phyloP scores from a whole-genome alignment of 192 early-diverging fungal species.

The Coemansia sp. region DNA sequence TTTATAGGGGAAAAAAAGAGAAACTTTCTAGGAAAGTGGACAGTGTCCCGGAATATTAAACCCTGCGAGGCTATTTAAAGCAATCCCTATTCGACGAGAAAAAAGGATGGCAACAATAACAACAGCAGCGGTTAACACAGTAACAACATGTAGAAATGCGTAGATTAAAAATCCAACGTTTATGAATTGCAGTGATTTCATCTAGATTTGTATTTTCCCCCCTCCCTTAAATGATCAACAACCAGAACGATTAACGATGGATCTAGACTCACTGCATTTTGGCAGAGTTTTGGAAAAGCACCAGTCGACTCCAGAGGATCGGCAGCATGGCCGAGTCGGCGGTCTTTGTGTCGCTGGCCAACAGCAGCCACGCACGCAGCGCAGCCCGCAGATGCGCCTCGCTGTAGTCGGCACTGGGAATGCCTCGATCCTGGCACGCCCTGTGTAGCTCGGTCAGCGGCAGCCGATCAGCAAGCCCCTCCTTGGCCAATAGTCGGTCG shows the following conservation, averaged over 20 bases:
- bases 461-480: constrained; percentile 28
- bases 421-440: constrained; percentile 53
- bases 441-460: constrained; percentile 34
- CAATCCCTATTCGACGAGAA: no score
- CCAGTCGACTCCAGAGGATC: constrained; percentile 50
- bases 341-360: constrained; percentile 4
- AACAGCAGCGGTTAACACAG: no score
- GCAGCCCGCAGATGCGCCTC: constrained; percentile 25
- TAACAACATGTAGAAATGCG: no score
- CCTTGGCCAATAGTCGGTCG: constrained; percentile 29
- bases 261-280: not conserved
- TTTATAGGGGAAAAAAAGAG: no score
- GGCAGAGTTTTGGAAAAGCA: constrained; percentile 20
- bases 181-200: not conserved
- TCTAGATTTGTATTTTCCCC: no score
- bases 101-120: no score
- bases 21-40: no score
- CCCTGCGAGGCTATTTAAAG: no score
- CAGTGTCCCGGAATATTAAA: no score
- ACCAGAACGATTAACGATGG: not conserved
- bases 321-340: constrained; percentile 16
- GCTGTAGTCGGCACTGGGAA: constrained; percentile 27
- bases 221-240: no score
- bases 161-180: not conserved
- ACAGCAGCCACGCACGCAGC: constrained; percentile 24